Evolutionary conservation across 768 basidiomycete species (phyloP), one percentile per base, ranked within the genome.

Genomic region (Candolleomyces aberdarensis): DNA sequence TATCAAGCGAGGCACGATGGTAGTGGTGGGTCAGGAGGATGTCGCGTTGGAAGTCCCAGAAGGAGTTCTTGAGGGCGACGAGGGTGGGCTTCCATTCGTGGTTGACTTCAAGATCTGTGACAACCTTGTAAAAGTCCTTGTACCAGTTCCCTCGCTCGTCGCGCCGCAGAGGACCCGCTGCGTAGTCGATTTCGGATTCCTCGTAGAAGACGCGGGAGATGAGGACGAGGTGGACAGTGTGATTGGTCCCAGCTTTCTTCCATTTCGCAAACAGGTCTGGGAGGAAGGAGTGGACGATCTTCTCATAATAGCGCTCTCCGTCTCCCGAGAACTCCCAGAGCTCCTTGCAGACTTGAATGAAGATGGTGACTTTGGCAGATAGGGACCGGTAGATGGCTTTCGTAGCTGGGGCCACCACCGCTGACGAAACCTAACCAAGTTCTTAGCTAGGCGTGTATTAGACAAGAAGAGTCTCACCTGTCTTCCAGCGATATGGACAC

Each of bases 271-370:
- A 95, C 3, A 98, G 82, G 14, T 90, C 84, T 1, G 96, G 95
- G 8, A 99, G 84, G 76, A 98, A 98, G 3, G 95, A 93, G 70
- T 98, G 95, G 2, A 96, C 90, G n/a, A 96, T 91, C 76, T 98
- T 98, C 72, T 98, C 97, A 70, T 93, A 90, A 74, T 90, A 94
- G 5, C 96, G 85, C 72, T 97, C 95, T 22, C 97, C 97, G 63
- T 98, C 97, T 40, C 92, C 94, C 22, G 95, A 85, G 69, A 98
- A 98, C 67, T 97, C 92, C 93, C 94, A 98, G 58, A 97, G 85
- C 70, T 98, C 97, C 52, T 88, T 85, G 71, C 94, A 96, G 15
- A 99, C 91, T 79, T 98, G 96, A 52, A 99, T 94, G 72, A 97
- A 96, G 59, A 98, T 89, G 19, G 92, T 97, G 40, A 90, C 83